Base-by-base conservation (phyloP, 2,329 filamentous ascomycete genomes). In the Xylaria sp. region DNA sequence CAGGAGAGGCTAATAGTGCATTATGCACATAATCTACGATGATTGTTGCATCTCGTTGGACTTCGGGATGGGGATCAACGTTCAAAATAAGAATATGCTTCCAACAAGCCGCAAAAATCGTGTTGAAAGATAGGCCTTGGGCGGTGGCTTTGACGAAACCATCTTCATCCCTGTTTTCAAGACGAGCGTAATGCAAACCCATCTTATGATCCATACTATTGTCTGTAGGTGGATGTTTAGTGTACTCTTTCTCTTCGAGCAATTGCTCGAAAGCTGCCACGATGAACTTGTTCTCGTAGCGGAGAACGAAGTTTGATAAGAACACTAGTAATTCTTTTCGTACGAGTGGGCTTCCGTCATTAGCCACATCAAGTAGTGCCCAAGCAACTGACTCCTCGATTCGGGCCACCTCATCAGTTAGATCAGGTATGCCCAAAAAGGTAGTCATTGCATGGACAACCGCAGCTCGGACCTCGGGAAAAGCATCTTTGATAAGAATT, bases 381-480 rank as follows among this genome's bases (percentile, higher is more conserved):
- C 93, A 92, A 2, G 96, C 94, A 73, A 99, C 90, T 0, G 90
- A 92, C 79, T 98, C 94, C 79, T 99, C 96, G 66, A 96, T 93
- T 69, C 93, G 90, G 8, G 92, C 93, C 55, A 97, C 93, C 79
- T 97, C 93, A 71, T 97, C 91, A 0, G 94, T 98, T 72, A 97
- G 82, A 77, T 98, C 94, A 0, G 93, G 93, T 61, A 98, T 98
- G 30, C 95, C 95, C 24, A 99, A 83, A 82, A 99, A 98, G 4
- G 92, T 96, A 0, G 94, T 97, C 82, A 98, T 88, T 34, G 96
- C 95, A 78, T 98, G 93, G 32, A 98, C 85, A 89, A 97, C 97
- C 9, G 96, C 93, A 1, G 95, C 93, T 71, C 96, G 89, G 27
- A 99, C 96, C 81, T 99, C 96, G 36, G 94, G 94, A 55, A 94